These are phyloP conservation scores for Neofusicoccum cordaticola DNA, from an alignment of 2,329 filamentous ascomycete species.

Conservation along the genomic window DNA sequence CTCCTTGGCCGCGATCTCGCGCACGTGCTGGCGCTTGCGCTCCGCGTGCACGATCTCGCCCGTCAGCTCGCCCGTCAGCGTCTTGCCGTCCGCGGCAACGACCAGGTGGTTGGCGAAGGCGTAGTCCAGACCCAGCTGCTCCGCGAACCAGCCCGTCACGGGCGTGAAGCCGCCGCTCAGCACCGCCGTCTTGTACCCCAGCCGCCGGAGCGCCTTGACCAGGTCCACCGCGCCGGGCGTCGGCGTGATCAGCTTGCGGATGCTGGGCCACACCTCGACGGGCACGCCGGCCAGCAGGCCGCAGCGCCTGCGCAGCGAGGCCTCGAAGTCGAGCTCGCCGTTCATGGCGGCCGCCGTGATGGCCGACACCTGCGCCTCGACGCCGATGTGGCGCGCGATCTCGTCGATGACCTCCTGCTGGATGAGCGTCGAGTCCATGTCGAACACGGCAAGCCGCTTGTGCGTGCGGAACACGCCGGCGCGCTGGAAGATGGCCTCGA, in stretches of 20 bases:
- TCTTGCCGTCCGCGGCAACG: slow-evolving; percentile 51
- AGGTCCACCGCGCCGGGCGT: slow-evolving; percentile 78
- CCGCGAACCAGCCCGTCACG: slow-evolving; percentile 80
- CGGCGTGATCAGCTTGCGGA: slow-evolving; percentile 73
- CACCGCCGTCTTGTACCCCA: slow-evolving; percentile 86
- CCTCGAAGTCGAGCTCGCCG: slow-evolving; percentile 88
- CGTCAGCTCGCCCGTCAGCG: slow-evolving; percentile 69
- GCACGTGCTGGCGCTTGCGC: slow-evolving; percentile 68
- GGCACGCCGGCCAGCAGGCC: slow-evolving; percentile 77
- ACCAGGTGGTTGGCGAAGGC: slow-evolving; percentile 84
- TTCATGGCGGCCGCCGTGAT: slow-evolving; percentile 96
- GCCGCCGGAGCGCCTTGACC: slow-evolving; percentile 67
- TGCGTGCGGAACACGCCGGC: slow-evolving; percentile 73
- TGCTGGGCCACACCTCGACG: slow-evolving; percentile 71
- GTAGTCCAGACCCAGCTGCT: slow-evolving; percentile 78
- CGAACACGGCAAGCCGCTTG: slow-evolving; percentile 87
- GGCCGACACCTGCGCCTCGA: slow-evolving; percentile 68
- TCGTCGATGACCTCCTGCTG: slow-evolving; percentile 97
- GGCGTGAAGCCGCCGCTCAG: slow-evolving; percentile 90
- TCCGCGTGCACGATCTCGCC: slow-evolving; percentile 73
- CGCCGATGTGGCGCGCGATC: slow-evolving; percentile 77
- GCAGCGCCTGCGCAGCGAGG: slow-evolving; percentile 77
- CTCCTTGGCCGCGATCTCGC: slow-evolving; percentile 68
- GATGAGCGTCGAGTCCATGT: slow-evolving; percentile 98
- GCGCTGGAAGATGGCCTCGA: slow-evolving; percentile 74